Evolutionary conservation across 2,329 filamentous ascomycete genomes (phyloP), one percentile per base, ranked within the genome.

Genomic region (Ophiostoma novo-ulmi): DNA sequence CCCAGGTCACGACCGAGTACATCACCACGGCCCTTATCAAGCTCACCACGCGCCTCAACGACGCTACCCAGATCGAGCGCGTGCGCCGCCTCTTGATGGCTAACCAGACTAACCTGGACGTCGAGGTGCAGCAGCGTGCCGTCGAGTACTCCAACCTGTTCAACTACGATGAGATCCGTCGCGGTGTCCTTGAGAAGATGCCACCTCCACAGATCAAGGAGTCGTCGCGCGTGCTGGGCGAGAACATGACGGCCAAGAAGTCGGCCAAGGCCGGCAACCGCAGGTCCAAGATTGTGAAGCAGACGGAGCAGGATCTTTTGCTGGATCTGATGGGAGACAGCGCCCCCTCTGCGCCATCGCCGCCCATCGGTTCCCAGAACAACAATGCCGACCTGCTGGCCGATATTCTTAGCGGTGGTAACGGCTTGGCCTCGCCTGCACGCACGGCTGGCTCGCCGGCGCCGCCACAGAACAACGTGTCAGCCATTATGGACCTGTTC

Each of bases 71-170:
- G 79, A 83, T 97, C 52, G 94, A 97, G 77, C 88, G 94, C 72
- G 84, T 98, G 63, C 88, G 93, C 72, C 87, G 91, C 44, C 84
- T 98, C 71, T 84, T 99, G 58, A 87, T 90, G 74, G 85, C 84
- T 73, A 88, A 96, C 77, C 91, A 94, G 73, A 90, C 93, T 10
- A 96, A 95, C 78, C 84, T 99, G 69, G 94, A 97, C 77, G 90
- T 98, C 36, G 95, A 99, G 79, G 91, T 98, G 35, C 96, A 99
- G 79, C 95, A 99, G 80, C 89, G 95, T 78, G 91, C 94, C 5
- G 94, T 97, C 26, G 95, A 99, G 79, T 99, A 98, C 77, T 88
- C 89, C 71, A 98, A 98, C 77, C 84, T 99, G n/a, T 98, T 99
- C 76, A 87, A 88, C 0, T 93, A 93, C 76, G 94, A 99, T 75